Base-by-base conservation (phyloP, 441 rosid species). In the Francoa sonchifolia region DNA sequence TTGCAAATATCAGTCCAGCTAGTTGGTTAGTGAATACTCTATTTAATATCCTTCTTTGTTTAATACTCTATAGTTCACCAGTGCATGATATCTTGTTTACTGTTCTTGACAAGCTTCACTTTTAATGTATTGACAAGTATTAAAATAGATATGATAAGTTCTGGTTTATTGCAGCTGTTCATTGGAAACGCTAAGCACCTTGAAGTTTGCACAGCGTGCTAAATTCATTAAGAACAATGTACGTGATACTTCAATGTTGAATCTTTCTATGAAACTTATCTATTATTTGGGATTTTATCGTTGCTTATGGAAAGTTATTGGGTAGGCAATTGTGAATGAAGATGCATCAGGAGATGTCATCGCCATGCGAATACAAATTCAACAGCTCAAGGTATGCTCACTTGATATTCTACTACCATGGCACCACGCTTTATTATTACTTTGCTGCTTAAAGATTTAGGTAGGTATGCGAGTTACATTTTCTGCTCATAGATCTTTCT, bases 181-280 rank as follows among this genome's bases (percentile, higher is more conserved):
- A 8, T 11, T 83, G 73, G 99, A 92, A 84, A 92, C 99, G 16
- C 42, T 87, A 46, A 83, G 97, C 71, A 92, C 99, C 33, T 68
- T 87, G 72, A 92, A 92, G 81, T 92, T 92, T 67, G 99, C 97
- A 15, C 97, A 92, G 65, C 92, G 99, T 48, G 99, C 99, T 42
- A 92, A 92, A 54, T 84, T 81, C 63, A 83, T 92, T 9, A 87
- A 77, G 70, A 92, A 92, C 62, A 92, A 92, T 55, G 99, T 87
- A 81, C 25, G 72, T 59, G 21, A 48, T 25, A 19, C 39, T 48
- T 6, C 12, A 20, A 15, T 17, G 23, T 21, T 29, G 40, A 42
- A 19, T 3, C 25, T 33, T 4, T 11, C 38, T 30, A 10, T 52
- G 23, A 28, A 33, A 19, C 22, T 39, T 19, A 19, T 50, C 12